These are phyloP conservation scores for Zasmidium citrigriseum DNA, from an alignment of 2,329 filamentous ascomycete species.

Conservation along the genomic window DNA sequence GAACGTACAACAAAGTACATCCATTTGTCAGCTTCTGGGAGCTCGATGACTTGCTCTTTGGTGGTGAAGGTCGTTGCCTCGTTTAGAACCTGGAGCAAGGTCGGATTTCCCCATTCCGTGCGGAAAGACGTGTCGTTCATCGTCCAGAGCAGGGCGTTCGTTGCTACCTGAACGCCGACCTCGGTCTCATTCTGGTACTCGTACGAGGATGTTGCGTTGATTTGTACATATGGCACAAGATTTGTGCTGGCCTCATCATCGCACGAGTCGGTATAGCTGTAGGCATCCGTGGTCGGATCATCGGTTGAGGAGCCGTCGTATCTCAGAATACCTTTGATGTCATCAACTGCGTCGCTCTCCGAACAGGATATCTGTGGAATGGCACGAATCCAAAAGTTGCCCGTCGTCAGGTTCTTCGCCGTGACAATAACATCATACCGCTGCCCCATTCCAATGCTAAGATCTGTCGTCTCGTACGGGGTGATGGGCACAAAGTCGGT, in stretches of 20 bases:
- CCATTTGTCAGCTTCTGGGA: background rate
- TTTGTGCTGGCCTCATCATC: too few relatives aligned
- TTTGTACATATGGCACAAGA: too few relatives aligned
- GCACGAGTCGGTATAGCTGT: conserved; percentile 32
- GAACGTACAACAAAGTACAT: background rate
- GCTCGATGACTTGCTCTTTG: background rate
- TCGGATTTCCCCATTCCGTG: background rate
- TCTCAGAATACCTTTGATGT: conserved; percentile 35
- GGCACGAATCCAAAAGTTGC: conserved; percentile 36
- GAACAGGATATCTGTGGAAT: conserved; percentile 43
- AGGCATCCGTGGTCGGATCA: conserved; percentile 34
- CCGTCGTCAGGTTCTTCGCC: conserved; percentile 29
- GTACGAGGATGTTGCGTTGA: too few relatives aligned
- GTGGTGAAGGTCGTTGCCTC: background rate
- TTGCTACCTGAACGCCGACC: too few relatives aligned
- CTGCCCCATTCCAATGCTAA: background rate
- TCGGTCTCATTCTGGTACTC: too few relatives aligned
- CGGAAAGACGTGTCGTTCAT: background rate
- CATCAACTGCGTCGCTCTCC: conserved; percentile 33
- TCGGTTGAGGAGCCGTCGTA: conserved; percentile 32
- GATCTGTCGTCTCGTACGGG: conserved; percentile 17
- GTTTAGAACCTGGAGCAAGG: background rate
- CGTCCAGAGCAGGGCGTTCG: too few relatives aligned
- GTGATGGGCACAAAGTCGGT: conserved; percentile 43
- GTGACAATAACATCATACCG: conserved; percentile 40